Evolutionary conservation across 371 early-diverging fungal species (phyloP), one percentile per base, ranked within the genome.

Genomic region (Mortierella sp.): DNA sequence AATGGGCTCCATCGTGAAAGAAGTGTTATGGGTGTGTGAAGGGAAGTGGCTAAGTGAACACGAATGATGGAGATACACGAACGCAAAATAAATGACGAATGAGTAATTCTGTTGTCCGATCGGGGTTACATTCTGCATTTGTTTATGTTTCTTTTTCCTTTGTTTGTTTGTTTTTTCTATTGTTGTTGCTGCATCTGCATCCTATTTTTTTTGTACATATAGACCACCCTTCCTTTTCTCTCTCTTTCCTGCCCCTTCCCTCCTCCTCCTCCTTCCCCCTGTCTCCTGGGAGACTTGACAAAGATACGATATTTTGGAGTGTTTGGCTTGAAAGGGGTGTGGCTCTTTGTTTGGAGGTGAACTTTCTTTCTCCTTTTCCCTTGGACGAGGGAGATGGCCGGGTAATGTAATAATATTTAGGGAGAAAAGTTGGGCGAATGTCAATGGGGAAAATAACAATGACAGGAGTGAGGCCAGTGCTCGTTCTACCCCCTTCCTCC

Each of bases 1-100:
- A 50, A 64, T 48, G 22, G 72, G 78, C 53, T 77, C 78, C 78
- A 78, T 82, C 70, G n/a, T 48, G 50, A 31, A 29, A 31, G 67
- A 24, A 48, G n/a, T 7, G 55, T 2, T 52, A 24, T 55, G 55
- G 31, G 13, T 67, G 39, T 68, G 55, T 45, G 26, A 8, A 14
- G 37, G 16, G 40, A 6, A 39, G 58, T 47, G 58, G 40, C 70
- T 39, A 63, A 29, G 22, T 29, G 26, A 52, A 37, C 39, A 16
- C 26, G 22, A 19, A 52, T 11, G 7, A 39, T 13, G 9, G 43
- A 26, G 29, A n/a, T 43, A 39, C 31, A 34, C 24, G 45, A 58
- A 39, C n/a, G 2, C 26, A 34, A 11, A 41, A 64, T 16, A 71
- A 50, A 66, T 43, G 44, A 58, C 58, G 67, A 61, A 22, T 37